Base-by-base conservation (phyloP, 2,329 filamentous ascomycete genomes). In the Trichoderma hamatum region DNA sequence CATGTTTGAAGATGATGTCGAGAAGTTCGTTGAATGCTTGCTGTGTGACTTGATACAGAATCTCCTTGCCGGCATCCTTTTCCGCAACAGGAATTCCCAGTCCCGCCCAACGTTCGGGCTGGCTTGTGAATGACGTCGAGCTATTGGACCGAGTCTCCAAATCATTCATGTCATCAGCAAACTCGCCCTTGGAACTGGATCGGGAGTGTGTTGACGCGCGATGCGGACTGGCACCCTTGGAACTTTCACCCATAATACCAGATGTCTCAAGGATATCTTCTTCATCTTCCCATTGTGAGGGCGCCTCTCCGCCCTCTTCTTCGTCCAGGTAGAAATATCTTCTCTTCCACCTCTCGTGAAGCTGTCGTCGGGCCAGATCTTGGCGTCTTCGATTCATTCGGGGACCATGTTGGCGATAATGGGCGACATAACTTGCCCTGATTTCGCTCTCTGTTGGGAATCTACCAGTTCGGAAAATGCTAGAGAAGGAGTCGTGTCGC, bases 11-110 rank as follows among this genome's bases (percentile, higher is more conserved):
- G 0, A 99, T 84, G 1, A 89, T 86, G 75, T 98, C 93, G 0
- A 99, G 86, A 2, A 98, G 83, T 79, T 98, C 94, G 75, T 98
- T 97, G 81, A 97, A 93, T 0, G 93, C 79, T 78, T 97, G 92
- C 78, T 97, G 94, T 0, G 93, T 94, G 36, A 96, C 89, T 77
- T 97, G 92, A 75, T 97, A 97, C 1, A 98, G 82, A 4, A 97
- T 91, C 76, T 98, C 93, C 73, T 91, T 93, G 46, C 93, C 93
- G 6, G 93, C 89, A 77, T 97, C 94, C 70, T 86, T 87, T 78
- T 97, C 94, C 0, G 91, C 90, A 72, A 92, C 89, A 0, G 92
- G 91, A 19, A 96, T 89, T 64, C 93, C 91, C 78, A 92, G 90
- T 21, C 90, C 90, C 60, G 90, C 90, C 90, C 90, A 93, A 69